Evolutionary conservation across 768 basidiomycete genomes (phyloP), one percentile per base, ranked within the genome.

Genomic region (Xerocomus potaroensis): DNA sequence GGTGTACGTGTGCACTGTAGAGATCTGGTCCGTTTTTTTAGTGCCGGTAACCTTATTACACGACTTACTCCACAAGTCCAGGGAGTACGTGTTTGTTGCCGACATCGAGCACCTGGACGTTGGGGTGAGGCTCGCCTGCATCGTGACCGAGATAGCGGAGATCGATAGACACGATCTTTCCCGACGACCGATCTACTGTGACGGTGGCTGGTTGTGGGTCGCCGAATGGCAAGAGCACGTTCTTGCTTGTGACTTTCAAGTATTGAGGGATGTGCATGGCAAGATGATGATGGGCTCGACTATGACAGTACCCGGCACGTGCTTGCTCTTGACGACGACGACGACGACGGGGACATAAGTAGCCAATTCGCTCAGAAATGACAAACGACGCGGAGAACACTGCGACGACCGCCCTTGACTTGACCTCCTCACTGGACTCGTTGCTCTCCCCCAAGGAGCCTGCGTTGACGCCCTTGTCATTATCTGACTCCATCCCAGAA

Each of bases 1-100:
- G 77, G 67, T 96, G 93, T 21, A 95, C 93, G 60, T 96, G 90
- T 8, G 87, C 78, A 65, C 90, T 92, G 61, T 22, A 18, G 42
- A n/a, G 39, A 30, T 36, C 22, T 26, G 15, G 12, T n/a, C n/a
- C n/a, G n/a, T n/a, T n/a, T n/a, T n/a, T 31, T 43, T 8, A 37
- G 27, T 38, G 26, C n/a, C 24, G 23, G 31, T 41, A 36, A 23
- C 21, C 33, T 2, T 31, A 19, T 8, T 33, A 15, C 1, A 16
- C n/a, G 37, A 43, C 49, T 42, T 57, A 87, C 89, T 92, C 90
- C 34, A 92, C 81, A 27, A 91, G 74, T 19, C 90, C 90, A 7
- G 90, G 90, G 14, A 92, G 71, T 26, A 92, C 68, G 32, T 76
- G 60, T 47, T 77, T 73, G 34, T 80, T 66, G 16, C 77, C 81